phyloP scores from a whole-genome alignment of 2,329 filamentous ascomycete species.

The Ceratocystis diversiconidia region DNA sequence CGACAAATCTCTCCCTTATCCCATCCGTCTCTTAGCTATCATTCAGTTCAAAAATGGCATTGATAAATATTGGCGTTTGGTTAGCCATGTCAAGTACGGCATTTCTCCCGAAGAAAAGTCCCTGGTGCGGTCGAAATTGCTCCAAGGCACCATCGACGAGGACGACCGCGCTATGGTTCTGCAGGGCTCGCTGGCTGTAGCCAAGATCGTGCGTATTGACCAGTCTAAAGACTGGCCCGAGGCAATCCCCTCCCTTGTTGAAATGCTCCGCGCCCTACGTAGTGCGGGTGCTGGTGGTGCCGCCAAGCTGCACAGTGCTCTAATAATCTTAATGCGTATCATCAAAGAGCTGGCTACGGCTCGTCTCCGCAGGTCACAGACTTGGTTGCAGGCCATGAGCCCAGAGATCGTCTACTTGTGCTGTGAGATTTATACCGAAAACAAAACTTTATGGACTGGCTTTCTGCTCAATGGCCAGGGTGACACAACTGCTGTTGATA shows the following conservation, averaged over 20 bases:
- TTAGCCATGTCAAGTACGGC: conserved; percentile 45
- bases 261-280: conserved; percentile 45
- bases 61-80: conserved; percentile 76
- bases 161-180: conserved; percentile 60
- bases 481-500: conserved; percentile 43
- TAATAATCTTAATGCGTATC: conserved; percentile 68
- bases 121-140: conserved; percentile 57
- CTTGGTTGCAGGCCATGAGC: conserved; percentile 60
- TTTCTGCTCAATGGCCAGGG: conserved; percentile 44
- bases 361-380: conserved; percentile 58
- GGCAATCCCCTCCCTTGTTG: conserved; percentile 45
- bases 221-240: conserved; percentile 75
- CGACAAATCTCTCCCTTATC: conserved; percentile 58
- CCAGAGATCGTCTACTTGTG: conserved; percentile 76
- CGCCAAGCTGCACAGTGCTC: conserved; percentile 48
- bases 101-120: conserved; percentile 62
- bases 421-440: conserved; percentile 61
- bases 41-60: conserved; percentile 96
- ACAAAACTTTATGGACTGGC: conserved; percentile 53
- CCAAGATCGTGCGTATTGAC: conserved; percentile 80
- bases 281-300: conserved; percentile 25
- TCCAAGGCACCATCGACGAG: conserved; percentile 66
- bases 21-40: conserved; percentile 76
- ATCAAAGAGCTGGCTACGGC: conserved; percentile 84
- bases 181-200: conserved; percentile 75